Evolutionary conservation across 139 green algal species (phyloP), one percentile per base, ranked within the genome.

Genomic region (Coccomyxa sp.): DNA sequence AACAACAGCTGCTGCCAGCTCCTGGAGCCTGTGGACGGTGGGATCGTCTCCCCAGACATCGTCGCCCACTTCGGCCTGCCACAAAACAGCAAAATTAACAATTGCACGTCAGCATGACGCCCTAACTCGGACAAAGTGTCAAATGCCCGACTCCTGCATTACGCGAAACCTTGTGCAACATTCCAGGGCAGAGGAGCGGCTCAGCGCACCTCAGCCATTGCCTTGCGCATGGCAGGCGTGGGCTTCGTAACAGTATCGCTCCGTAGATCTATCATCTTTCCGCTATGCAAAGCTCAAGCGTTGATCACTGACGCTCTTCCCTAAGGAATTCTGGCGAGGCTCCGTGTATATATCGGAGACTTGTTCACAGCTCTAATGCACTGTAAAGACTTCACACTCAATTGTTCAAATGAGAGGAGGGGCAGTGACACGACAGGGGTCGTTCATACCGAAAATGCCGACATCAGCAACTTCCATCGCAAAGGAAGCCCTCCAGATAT

Each of bases 1-100:
- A 69, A 93, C 89, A 74, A 90, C 41, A 24, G 77, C 16, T 6
- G 91, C 91, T 33, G 87, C 85, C 36, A 74, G 58, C 39, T 73
- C 71, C 74, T 93, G 85, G 38, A 96, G 78, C 68, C 77, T 33
- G 55, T 89, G 90, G 18, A 93, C 80, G 3, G 87, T 92, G 16
- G 87, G 87, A 78, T 97, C 92, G 33, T 94, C 91, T 4, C 90
- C 89, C 71, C 90, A 91, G 2, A 95, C 91, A 80, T 97, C 92
- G 80, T 97, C 92, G 0, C 92, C 92, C 14, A 95, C 86, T 14
- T 84, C 74, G 9, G 88, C 88, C 55, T 77, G 71, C 37, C 18
- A 8, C 7, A 74, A 44, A 9, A 8, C 18, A 34, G 33, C 64
- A 35, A 44, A 54, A 2, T 41, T n/a, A 44, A 44, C 18, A 41